Conservation (phyloP, 2,329 filamentous ascomycete genomes). For the Chaetomiaceae sp. region DNA sequence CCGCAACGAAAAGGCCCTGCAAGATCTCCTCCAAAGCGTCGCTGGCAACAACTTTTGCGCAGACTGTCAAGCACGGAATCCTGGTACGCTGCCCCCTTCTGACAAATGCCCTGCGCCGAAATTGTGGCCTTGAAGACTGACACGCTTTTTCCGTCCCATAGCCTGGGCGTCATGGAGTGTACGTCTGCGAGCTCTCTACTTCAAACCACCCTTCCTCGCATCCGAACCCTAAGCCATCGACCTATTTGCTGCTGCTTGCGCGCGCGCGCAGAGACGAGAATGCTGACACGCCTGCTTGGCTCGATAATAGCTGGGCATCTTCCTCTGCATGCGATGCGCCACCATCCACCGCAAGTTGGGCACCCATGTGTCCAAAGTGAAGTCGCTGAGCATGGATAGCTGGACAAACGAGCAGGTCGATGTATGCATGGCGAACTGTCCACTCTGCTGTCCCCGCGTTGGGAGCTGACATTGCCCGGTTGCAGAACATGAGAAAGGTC, state of each 20-base stretch:
- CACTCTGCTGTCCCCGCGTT: neutral
- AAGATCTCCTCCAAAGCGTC: slow-evolving; percentile 77
- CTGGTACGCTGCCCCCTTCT: slow-evolving; percentile 55
- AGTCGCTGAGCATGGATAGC: slow-evolving; percentile 96
- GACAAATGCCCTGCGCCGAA: slow-evolving; percentile 3
- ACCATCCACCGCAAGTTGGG: slow-evolving; percentile 92
- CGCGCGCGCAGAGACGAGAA: neutral
- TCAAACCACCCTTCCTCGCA: neutral
- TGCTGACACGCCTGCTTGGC: slow-evolving; percentile 11
- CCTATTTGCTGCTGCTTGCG: neutral
- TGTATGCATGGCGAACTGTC: slow-evolving; percentile 41
- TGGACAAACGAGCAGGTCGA: slow-evolving; percentile 97
- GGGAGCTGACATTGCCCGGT: slow-evolving; percentile 20
- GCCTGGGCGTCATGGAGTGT: slow-evolving; percentile 97
- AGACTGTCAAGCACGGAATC: slow-evolving; percentile 86
- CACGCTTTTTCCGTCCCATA: slow-evolving; percentile 36
- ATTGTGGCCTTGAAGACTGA: slow-evolving; percentile 31
- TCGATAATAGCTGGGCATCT: slow-evolving; percentile 91
- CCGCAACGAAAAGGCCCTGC: slow-evolving; percentile 87
- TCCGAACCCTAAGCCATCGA: neutral
- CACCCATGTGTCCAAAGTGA: slow-evolving; percentile 97
- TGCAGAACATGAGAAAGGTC: slow-evolving; percentile 88
- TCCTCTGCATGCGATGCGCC: slow-evolving; percentile 96
- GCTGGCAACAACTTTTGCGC: slow-evolving; percentile 91
- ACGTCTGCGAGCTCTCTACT: slow-evolving; percentile 32